Evolutionary conservation across 2,329 filamentous ascomycete species (phyloP), one percentile per base, ranked within the genome.

Genomic region (Scedosporium boydii): DNA sequence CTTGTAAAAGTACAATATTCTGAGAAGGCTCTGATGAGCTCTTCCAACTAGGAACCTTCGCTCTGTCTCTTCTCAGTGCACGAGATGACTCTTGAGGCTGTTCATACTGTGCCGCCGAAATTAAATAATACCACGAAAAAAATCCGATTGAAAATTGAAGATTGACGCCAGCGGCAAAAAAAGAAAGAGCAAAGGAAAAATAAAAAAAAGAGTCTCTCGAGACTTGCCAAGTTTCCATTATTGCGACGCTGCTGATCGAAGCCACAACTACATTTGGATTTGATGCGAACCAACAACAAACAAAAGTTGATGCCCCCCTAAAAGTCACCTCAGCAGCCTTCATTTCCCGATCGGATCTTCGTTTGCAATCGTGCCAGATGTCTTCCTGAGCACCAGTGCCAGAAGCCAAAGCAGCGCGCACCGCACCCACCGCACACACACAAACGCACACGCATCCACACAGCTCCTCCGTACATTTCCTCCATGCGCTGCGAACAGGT

Each of bases 401-500:
- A 48, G 14, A 14, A 16, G 21, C 44, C n/a, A 48, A 48, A 48
- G 21, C 34, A 38, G 10, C 34, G 34, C 34, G 34, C 34, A 38
- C 34, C 34, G 34, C 34, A 38, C 7, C 34, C 7, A 3, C 4
- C 18, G 5, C 44, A 14, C 18, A 12, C 51, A 29, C 14, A 26
- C 27, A 41, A 34, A 58, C 14, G 56, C 27, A 58, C 14, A 41
- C 26, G 41, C 29, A 27, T 34, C 34, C 56, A 16, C n/a, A 44
- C 42, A 41, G 34, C 56, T 41, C 21, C 42, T 42, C 34, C 18
- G 12, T 27, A 26, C 38, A 16, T 41, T 44, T 29, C 23, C 26
- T 51, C 42, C 26, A 44, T 60, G 59, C 59, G 59, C 46, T 60
- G 42, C 23, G 21, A 53, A 60, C 59, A 60, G 59, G 59, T 53